phyloP scores from a whole-genome alignment of 176 grass and related monocot species.

The Aegilops umbellulata region DNA sequence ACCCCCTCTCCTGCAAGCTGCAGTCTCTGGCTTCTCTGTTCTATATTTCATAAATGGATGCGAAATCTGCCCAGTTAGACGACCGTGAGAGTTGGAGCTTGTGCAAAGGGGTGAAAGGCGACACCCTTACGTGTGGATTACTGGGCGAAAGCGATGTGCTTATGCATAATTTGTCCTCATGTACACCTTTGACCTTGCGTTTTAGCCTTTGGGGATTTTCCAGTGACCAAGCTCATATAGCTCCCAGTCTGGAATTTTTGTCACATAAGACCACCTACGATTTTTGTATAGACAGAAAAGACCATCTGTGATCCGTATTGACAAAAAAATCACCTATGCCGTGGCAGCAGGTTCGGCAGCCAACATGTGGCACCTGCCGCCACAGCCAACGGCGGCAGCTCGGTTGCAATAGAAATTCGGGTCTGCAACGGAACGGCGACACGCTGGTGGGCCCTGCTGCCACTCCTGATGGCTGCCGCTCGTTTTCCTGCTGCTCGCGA shows the following conservation, averaged over 20 bases:
- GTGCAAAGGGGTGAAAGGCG: not conserved
- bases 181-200: not conserved
- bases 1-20: not conserved
- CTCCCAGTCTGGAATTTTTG: not conserved
- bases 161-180: conserved; percentile 33
- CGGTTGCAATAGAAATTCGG: too few species aligned
- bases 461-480: too few species aligned
- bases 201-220: conserved; percentile 15
- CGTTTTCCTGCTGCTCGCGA: too few species aligned
- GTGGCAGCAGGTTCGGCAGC: too few species aligned
- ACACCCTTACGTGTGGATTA: conserved; percentile 26
- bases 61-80: not conserved
- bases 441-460: too few species aligned
- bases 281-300: too few species aligned
- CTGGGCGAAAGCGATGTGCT: conserved; percentile 31
- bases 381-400: too few species aligned
- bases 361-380: too few species aligned
- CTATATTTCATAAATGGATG: not conserved
- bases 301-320: too few species aligned
- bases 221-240: not conserved
- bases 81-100: not conserved
- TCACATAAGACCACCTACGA: too few species aligned
- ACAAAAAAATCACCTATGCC: too few species aligned
- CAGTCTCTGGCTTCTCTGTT: not conserved
- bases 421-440: too few species aligned